These are phyloP conservation scores for Heteromeles arbutifolia DNA, from an alignment of 306 rosid species.

Conservation along the genomic window DNA sequence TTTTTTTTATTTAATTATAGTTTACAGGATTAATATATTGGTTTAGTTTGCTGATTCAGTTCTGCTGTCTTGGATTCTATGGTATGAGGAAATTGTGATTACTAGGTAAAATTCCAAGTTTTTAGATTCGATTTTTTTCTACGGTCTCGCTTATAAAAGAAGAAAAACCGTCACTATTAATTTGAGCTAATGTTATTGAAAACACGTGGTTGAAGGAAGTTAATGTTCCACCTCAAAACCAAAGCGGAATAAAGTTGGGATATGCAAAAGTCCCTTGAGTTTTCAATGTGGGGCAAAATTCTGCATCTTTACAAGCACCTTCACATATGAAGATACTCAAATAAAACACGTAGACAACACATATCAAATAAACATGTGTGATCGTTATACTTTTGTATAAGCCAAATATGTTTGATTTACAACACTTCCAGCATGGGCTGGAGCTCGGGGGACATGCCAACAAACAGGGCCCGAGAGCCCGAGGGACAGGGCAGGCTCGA, in stretches of 20 bases:
- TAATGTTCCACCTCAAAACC: neutral
- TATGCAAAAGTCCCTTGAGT: neutral
- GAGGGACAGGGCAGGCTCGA: too few species aligned
- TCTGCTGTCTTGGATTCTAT: neutral
- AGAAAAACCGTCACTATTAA: too few species aligned
- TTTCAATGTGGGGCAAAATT: too few species aligned
- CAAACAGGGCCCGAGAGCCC: too few species aligned
- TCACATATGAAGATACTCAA: neutral
- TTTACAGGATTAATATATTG: neutral
- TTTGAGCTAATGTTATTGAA: neutral
- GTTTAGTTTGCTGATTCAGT: neutral
- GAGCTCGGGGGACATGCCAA: too few species aligned
- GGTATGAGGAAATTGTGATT: neutral
- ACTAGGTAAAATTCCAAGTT: neutral
- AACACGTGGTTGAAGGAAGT: neutral
- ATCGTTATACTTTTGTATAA: too few species aligned
- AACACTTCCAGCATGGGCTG: too few species aligned
- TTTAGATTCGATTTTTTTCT: too few species aligned
- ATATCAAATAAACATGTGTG: neutral
- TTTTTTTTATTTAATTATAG: neutral
- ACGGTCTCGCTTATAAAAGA: neutral
- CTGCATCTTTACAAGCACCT: rapidly evolving
- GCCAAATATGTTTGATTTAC: neutral
- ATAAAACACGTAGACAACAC: too few species aligned
- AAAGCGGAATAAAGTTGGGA: too few species aligned